Percentiles rank a stretch among this genome's conserved stretches.
phyloP scores from a whole-genome alignment of 257 asterid genomes.

The Salvia rosmarinus region DNA sequence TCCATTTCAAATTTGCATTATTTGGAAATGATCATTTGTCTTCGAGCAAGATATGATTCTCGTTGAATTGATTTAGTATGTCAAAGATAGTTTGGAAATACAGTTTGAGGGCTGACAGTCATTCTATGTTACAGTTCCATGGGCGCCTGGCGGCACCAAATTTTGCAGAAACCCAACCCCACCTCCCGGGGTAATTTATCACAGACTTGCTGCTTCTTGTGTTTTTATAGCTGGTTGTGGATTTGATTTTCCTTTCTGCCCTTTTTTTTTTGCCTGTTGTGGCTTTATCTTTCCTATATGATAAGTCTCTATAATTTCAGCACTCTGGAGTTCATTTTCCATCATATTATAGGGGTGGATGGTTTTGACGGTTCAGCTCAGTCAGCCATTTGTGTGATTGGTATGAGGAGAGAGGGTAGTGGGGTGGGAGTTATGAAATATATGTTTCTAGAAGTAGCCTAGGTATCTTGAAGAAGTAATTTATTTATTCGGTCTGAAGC shows the following conservation, averaged over 20 bases:
- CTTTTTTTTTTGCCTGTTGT: not conserved
- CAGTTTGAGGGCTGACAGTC: slow-evolving; percentile 24
- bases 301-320: not conserved
- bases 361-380: not conserved
- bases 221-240: not conserved
- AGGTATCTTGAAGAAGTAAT: slow-evolving; percentile 11
- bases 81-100: slow-evolving; percentile 14
- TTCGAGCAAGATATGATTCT: not conserved
- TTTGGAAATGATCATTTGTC: not conserved
- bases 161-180: slow-evolving; percentile 91
- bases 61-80: not conserved
- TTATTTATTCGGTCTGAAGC: not conserved
- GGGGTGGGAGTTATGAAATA: not conserved
- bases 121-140: slow-evolving; percentile 68
- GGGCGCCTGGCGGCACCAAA: slow-evolving; percentile 99
- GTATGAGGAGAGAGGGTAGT: not conserved
- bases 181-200: slow-evolving; percentile 77
- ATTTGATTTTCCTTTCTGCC: not conserved
- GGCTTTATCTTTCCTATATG: not conserved
- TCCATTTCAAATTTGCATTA: not conserved
- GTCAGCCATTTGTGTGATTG: not conserved
- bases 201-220: not conserved
- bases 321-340: not conserved
- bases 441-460: slow-evolving; percentile 17
- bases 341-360: not conserved